Conservation (phyloP, 495 filamentous ascomycete genomes). For the Xylaria telfairii region DNA sequence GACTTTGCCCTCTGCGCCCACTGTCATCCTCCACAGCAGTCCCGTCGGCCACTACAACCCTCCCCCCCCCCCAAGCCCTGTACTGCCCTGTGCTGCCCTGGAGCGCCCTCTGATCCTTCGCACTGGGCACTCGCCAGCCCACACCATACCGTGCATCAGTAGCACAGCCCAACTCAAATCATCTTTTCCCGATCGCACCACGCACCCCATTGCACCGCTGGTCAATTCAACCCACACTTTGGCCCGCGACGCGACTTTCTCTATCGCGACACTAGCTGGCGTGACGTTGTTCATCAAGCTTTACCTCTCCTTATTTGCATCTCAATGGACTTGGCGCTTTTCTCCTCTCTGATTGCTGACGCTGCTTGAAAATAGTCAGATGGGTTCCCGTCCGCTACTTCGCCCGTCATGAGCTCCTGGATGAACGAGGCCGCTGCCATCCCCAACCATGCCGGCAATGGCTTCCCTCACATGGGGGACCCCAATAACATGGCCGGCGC, state of each 20-base stretch:
- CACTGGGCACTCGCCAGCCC: conserved; percentile 22
- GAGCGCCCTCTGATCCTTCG: conserved; percentile 12
- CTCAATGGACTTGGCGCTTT: conserved; percentile 42
- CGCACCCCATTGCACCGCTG: conserved; percentile 29
- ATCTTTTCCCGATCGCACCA: conserved; percentile 42
- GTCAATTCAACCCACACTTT: conserved; percentile 28
- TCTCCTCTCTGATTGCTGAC: conserved; percentile 52
- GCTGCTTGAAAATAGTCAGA: conserved; percentile 51
- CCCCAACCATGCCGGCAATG: conserved; percentile 79
- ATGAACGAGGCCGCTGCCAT: conserved; percentile 76
- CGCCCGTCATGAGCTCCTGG: conserved; percentile 79
- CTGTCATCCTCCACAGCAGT: background rate
- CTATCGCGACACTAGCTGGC: conserved; percentile 57
- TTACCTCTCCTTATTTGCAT: conserved; percentile 31
- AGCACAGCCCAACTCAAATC: conserved; percentile 41
- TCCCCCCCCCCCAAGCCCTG: background rate
- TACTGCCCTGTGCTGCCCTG: conserved; percentile 12
- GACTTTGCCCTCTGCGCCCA: background rate
- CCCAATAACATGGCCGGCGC: conserved; percentile 53
- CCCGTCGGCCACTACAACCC: background rate
- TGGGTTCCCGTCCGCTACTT: conserved; percentile 48
- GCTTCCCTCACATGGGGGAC: conserved; percentile 68
- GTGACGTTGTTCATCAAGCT: conserved; percentile 48
- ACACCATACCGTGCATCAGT: conserved; percentile 18
- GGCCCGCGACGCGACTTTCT: conserved; percentile 60